phyloP scores from a whole-genome alignment of 345 rosid species.

The Streptanthus diversifolius region DNA sequence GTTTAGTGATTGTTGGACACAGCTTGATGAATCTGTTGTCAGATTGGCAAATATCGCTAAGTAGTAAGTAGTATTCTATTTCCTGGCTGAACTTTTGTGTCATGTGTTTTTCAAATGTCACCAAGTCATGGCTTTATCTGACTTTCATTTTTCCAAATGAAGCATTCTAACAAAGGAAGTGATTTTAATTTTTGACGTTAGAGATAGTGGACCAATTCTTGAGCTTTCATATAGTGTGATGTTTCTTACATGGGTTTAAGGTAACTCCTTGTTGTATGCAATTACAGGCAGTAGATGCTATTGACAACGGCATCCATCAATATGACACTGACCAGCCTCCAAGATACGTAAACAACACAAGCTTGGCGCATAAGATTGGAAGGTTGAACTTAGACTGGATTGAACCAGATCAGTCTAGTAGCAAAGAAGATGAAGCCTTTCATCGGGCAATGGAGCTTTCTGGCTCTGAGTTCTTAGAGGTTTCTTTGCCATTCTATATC shows the following conservation, averaged over 20 bases:
- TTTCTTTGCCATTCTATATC: conserved; percentile 5
- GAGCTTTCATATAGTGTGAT: neutral
- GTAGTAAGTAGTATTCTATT: neutral
- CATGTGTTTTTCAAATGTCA: neutral
- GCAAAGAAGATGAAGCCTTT: conserved; percentile 75
- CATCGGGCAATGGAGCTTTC: conserved; percentile 64
- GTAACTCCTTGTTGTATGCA: neutral
- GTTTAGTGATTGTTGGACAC: neutral
- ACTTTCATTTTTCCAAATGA: neutral
- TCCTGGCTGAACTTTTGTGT: neutral
- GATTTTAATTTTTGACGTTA: neutral
- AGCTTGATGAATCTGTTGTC: neutral
- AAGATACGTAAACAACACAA: conserved; percentile 65
- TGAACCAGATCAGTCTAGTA: conserved; percentile 72
- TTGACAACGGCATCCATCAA: conserved; percentile 72
- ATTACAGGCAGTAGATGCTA: conserved; percentile 71
- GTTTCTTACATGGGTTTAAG: neutral
- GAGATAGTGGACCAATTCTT: conserved; percentile 4
- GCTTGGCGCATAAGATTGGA: conserved; percentile 69
- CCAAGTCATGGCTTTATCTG: neutral
- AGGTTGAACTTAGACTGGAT: conserved; percentile 81
- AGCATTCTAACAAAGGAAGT: neutral
- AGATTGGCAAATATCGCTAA: neutral
- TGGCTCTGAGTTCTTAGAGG: conserved; percentile 75
- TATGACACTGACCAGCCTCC: conserved; percentile 75